phyloP scores from a whole-genome alignment of 2,329 filamentous ascomycete species.

The Trichophaea hybrida region DNA sequence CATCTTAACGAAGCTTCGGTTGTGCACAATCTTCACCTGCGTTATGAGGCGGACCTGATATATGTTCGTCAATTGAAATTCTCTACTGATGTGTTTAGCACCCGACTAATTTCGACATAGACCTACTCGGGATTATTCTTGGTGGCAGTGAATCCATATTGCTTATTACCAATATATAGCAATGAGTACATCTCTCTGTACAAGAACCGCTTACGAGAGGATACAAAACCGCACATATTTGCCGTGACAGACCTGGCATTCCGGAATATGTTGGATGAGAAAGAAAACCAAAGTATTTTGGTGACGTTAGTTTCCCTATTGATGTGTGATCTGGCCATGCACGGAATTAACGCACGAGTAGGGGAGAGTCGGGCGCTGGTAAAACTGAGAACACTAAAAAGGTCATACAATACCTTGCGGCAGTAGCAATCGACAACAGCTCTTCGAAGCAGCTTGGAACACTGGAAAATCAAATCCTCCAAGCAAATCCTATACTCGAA shows the following conservation, averaged over 20 bases:
- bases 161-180: conserved; percentile 81
- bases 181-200: conserved; percentile 99
- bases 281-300: conserved; percentile 89
- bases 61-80: conserved; percentile 41
- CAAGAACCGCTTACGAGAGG: conserved; percentile 75
- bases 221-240: conserved; percentile 93
- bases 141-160: conserved; percentile 95
- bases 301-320: conserved; percentile 50
- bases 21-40: conserved; percentile 87
- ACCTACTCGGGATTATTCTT: conserved; percentile 96
- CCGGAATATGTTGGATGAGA: conserved; percentile 86
- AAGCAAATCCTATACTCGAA: conserved; percentile 93
- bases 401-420: conserved; percentile 94
- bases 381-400: conserved; percentile 99
- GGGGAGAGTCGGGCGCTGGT: conserved; percentile 87
- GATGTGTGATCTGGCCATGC: background rate
- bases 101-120: conserved; percentile 31
- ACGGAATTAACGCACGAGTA: conserved; percentile 25
- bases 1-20: conserved; percentile 96
- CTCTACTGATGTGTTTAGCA: background rate
- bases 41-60: conserved; percentile 91
- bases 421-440: conserved; percentile 69
- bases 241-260: conserved; percentile 96
- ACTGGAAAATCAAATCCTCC: conserved; percentile 86
- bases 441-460: conserved; percentile 60